Base-by-base conservation (phyloP, 805 yeast species). In the Maudiozyma saulgeensis region DNA sequence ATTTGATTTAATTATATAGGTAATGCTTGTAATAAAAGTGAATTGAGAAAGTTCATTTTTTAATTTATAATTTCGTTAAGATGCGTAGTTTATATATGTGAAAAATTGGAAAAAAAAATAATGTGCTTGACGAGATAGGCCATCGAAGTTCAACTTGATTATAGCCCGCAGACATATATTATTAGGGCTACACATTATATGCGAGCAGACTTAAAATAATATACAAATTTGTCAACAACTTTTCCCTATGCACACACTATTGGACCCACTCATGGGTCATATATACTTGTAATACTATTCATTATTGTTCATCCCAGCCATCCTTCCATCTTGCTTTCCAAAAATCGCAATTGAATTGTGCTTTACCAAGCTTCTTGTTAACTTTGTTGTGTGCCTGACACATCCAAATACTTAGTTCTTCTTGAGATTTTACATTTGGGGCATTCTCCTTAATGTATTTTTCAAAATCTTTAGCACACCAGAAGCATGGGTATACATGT, bases 281-380 rank as follows among this genome's bases (percentile, higher is more conserved):
- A 21, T 21, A 21, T 21, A 21, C 4, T 9, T 9, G 12, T 11
- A 11, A 4, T 28, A 6, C 9, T 28, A 6, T 37, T 18, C 13
- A 37, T 6, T 37, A 40, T 43, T 32, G 19, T 23, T 49, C 43
- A 21, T 53, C 45, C 96, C 96, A 89, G 0, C 97, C 97, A 58
- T 87, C 96, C 56, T 77, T 81, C 99, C 99, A 91, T 63, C 99
- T 81, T 60, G 85, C 80, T 62, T 82, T 81, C 99, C 99, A 93
- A 54, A 87, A 74, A 51, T 81, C 73, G 61, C 99, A 93, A 64
- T 93, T 89, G 61, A 93, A 93, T 50, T 71, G 72, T 4, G 87
- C 87, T 68, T 93, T 93, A 0, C 96, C 95, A 19, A 91, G 64
- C 66, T 91, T 91, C 18, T 63, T 72, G 66, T 93, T 93, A 13